Evolutionary conservation across 345 rosid species (phyloP), one percentile per base, ranked within the genome.

Genomic region (Syzygium jambos): DNA sequence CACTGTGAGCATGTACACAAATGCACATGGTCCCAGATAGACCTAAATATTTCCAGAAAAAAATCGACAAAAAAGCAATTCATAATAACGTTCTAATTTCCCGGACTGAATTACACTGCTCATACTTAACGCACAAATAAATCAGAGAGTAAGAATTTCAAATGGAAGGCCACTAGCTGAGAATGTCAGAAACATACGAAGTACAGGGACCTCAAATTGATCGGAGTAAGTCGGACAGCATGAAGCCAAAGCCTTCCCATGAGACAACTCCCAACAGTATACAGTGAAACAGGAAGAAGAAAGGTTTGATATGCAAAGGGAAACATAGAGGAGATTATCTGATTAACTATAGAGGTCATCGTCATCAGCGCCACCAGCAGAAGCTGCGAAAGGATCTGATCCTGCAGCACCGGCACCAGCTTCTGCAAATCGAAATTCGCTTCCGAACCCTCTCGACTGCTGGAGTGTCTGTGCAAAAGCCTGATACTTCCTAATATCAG

Each of bases 401-500:
- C 91, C 90, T 0, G 91, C 89, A 29, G 90, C 86, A 78, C 95
- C 90, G 0, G 91, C 68, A 11, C 92, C 89, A 2, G 94, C 85
- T 3, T 95, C 92, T 14, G 97, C 51, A 86, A 97, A 97, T 92
- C 96, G 93, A 87, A 97, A 96, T 86, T 96, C 98, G 1, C 91
- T 53, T 84, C 99, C 98, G 52, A 97, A 92, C 78, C 99, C 99
- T 92, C 99, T 93, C 0, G 99, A 96, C 65, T 97, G 99, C 89
- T 97, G 99, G 91, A 97, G 87, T 11, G 99, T 97, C 87, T 97
- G 99, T 53, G 99, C 98, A 90, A 97, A 97, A 17, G 98, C 96
- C 90, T 97, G 98, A 90, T 97, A 97, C 89, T 97, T 96, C 88
- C 98, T 95, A 51, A 96, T 96, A 86, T 95, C 99, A 23, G 97